Evolutionary conservation across 345 rosid genomes (phyloP), one percentile per base, ranked within the genome.

Genomic region (Syzygium aqueum): DNA sequence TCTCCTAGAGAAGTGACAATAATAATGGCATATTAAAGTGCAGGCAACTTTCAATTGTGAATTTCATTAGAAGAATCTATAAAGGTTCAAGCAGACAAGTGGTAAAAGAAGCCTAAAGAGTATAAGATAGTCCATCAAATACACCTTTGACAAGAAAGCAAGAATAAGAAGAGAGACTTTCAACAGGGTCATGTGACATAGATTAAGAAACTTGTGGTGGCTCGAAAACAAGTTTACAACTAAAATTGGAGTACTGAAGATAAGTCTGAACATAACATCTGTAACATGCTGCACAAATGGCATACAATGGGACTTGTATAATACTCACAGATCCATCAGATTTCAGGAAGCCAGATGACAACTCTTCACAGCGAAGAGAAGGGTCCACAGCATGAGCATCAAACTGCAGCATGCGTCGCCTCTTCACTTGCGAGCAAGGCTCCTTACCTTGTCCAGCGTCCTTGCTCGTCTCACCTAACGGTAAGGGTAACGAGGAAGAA

Each of bases 321-420:
- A 54, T 53, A 43, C 78, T 85, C 67, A 61, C 77, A 65, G 53
- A 65, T 65, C 84, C 87, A 86, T 92, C 94, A 87, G 98, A 93
- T 91, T 92, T 94, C 37, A 95, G 93, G 91, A 97, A 94, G 43
- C 93, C 90, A 89, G 97, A 90, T 37, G 97, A 89, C 86, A 87
- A 87, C 86, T 95, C 98, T 84, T 95, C 92, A 88, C 94, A 87
- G 89, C 94, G 91, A 89, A 91, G 89, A 77, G 93, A 88, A 46
- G 93, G 90, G 87, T 94, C 96, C 46, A 37, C 77, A 53, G 88
- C 88, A 80, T 93, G 92, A 89, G 90, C 87, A 84, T 96, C 98
- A 86, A 96, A 98, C 14, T 94, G 98, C 88, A 98, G 91, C 97
- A 95, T 94, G 85, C 98, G 95, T 22, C 99, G 98, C 92, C 99